Evolutionary conservation across 176 grass and related monocot genomes (phyloP), one percentile per base, ranked within the genome.

Genomic region (Lolium multiflorum): DNA sequence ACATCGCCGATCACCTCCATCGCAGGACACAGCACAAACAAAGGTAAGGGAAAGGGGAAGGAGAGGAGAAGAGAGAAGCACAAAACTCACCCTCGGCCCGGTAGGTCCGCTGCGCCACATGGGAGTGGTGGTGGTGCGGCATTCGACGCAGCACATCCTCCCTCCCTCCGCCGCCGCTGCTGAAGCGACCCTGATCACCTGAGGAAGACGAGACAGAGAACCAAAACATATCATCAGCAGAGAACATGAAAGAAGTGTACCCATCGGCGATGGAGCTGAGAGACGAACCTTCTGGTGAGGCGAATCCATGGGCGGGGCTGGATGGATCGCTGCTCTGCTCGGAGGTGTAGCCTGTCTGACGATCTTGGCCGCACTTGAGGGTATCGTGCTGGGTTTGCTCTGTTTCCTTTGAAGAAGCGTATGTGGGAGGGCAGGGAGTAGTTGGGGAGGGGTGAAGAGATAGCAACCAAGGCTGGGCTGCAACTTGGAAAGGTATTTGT

Each of bases 81-180:
- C 54, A 21, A 55, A 8, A 54, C 89, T 82, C 57, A 97, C 94
- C 94, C 93, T 97, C 7, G 86, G 94, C 7, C 94, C 92, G 22
- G 88, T 90, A 22, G 94, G 94, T 2, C 94, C 92, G 81, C 94
- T 84, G 85, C 94, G 76, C 94, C 94, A 97, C 59, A 97, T 93
- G 65, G 94, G 92, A 52, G 94, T 94, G 38, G 87, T 80, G 79
- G 94, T 97, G 76, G 94, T 89, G 77, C 89, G 86, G 90, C 94
- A 97, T 84, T 92, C 89, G 37, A 93, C 88, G 81, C 94, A 97
- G 80, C 86, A 87, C 64, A 78, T 90, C 73, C 85, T 71, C 62
- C 91, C 90, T 50, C 8, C 61, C 38, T 73, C 92, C 73, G 11
- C 31, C 71, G 64, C 25, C 1, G 50, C 48, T 43, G 71, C 31